A percentile compares a stretch with the other conserved stretches of the same genome.
These are phyloP conservation scores for Glaciozyma antarctica DNA, from an alignment of 768 basidiomycete species.

Conservation along the genomic window DNA sequence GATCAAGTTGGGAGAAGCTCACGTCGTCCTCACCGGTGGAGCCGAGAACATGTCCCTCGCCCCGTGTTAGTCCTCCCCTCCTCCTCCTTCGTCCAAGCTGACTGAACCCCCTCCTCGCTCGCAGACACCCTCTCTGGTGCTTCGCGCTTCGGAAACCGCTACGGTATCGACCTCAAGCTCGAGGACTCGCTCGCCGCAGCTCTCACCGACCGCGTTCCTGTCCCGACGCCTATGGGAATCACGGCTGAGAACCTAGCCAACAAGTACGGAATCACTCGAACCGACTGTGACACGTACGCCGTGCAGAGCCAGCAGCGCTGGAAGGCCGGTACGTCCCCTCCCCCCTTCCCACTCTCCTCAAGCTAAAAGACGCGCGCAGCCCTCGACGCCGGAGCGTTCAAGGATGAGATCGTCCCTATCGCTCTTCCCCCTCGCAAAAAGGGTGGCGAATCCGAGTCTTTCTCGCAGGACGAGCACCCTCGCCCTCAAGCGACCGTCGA, in stretches of 20 bases:
- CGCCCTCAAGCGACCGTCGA: conserved; percentile 39
- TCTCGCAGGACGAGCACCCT: conserved; percentile 41
- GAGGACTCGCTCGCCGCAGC: conserved; percentile 42
- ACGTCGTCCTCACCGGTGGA: conserved; percentile 41
- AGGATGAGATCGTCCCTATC: conserved; percentile 35
- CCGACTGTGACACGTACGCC: conserved; percentile 42
- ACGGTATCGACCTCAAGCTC: conserved; percentile 42
- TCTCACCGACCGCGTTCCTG: conserved; percentile 41
- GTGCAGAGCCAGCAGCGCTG: conserved; percentile 40
- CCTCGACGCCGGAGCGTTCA: conserved; percentile 37
- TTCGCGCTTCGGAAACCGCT: conserved; percentile 40
- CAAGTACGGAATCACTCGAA: conserved; percentile 42
- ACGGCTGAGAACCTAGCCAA: conserved; percentile 44
- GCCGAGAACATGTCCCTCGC: conserved; percentile 38
- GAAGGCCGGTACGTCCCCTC: conserved; percentile 29
- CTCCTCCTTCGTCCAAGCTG: conserved; percentile 28
- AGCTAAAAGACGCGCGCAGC: neutral
- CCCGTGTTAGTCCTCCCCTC: conserved; percentile 18
- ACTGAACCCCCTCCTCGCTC: neutral
- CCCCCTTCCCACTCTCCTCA: neutral
- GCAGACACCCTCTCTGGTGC: conserved; percentile 39
- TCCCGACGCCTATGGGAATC: conserved; percentile 37
- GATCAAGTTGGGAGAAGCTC: conserved; percentile 40
- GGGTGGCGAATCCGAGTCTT: conserved; percentile 29
- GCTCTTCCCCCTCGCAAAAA: conserved; percentile 35